phyloP scores from a whole-genome alignment of 495 filamentous ascomycete genomes.

The Aspergillus steynii region DNA sequence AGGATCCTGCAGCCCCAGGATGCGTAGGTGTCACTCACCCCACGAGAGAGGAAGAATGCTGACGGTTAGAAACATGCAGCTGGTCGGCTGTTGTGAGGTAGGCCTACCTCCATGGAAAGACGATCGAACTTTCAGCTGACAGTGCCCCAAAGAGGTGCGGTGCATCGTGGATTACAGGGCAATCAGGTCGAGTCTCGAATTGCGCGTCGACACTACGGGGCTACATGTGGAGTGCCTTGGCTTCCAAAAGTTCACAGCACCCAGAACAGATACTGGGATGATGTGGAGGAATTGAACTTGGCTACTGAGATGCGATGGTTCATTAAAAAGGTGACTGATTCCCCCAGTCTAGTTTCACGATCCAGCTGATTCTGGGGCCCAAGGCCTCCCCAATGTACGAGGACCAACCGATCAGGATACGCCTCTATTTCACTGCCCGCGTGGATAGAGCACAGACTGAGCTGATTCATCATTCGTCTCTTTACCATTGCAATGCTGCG shows the following conservation, averaged over 20 bases:
- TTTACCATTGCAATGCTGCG: conserved; percentile 13
- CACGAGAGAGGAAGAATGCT: background rate
- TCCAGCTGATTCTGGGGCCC: conserved; percentile 8
- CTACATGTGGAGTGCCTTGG: conserved; percentile 27
- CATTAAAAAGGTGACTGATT: conserved; percentile 29
- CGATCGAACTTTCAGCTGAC: conserved; percentile 29
- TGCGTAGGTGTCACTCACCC: conserved; percentile 43
- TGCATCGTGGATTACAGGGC: conserved; percentile 40
- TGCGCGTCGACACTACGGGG: conserved; percentile 54
- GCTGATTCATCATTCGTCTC: background rate
- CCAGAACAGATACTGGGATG: conserved; percentile 2
- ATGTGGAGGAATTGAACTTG: conserved; percentile 25
- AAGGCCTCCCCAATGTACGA: conserved; percentile 13
- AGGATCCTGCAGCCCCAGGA: conserved; percentile 62
- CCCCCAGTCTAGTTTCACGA: background rate
- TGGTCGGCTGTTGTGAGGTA: conserved; percentile 35
- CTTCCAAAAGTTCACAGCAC: conserved; percentile 24
- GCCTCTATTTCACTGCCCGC: conserved; percentile 1
- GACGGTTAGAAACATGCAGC: conserved; percentile 8
- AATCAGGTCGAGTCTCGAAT: conserved; percentile 49
- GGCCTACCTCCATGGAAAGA: background rate
- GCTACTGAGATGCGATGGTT: conserved; percentile 30
- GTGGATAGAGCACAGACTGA: background rate
- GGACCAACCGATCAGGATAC: conserved; percentile 6
- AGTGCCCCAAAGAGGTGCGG: conserved; percentile 40